These are phyloP conservation scores for Hydnomerulius pinastri DNA, from an alignment of 768 basidiomycete species.

Conservation along the genomic window DNA sequence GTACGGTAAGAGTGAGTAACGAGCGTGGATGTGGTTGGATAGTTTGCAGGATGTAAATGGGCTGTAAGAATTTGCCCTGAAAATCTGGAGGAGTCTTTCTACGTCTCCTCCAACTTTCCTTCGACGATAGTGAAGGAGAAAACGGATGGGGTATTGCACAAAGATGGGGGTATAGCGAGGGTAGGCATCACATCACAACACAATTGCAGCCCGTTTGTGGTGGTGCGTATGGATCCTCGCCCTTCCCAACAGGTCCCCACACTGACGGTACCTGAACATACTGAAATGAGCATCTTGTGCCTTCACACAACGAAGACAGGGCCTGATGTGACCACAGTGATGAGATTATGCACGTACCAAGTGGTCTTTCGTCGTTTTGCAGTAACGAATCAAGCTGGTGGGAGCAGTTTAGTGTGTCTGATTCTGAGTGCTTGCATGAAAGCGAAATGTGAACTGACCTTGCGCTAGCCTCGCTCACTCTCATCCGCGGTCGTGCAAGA, in stretches of 20 bases:
- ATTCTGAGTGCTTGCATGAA: not conserved
- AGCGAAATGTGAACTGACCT: conserved; percentile 53
- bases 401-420: not conserved
- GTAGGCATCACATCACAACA: conserved; percentile 61
- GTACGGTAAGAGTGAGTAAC: conserved; percentile 30
- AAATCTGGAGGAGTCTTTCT: not conserved
- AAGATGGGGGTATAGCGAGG: conserved; percentile 33
- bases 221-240: conserved; percentile 91
- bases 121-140: conserved; percentile 2
- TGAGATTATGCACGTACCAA: conserved; percentile 53
- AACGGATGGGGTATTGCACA: conserved; percentile 31
- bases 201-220: conserved; percentile 75
- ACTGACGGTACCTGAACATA: conserved; percentile 78
- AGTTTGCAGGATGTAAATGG: conserved; percentile 23
- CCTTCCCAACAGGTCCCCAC: conserved; percentile 89
- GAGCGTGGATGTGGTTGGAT: conserved; percentile 25
- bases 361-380: conserved; percentile 90
- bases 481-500: conserved; percentile 81
- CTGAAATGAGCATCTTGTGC: conserved; percentile 4
- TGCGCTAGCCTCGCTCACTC: conserved; percentile 89
- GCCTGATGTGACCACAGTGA: not conserved
- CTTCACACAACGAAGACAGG: not conserved
- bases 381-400: conserved; percentile 85
- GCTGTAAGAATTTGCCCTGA: not conserved
- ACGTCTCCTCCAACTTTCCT: not conserved